Evolutionary conservation across 2,329 filamentous ascomycete genomes (phyloP).

Genomic region (Trichophyton benhamiae): DNA sequence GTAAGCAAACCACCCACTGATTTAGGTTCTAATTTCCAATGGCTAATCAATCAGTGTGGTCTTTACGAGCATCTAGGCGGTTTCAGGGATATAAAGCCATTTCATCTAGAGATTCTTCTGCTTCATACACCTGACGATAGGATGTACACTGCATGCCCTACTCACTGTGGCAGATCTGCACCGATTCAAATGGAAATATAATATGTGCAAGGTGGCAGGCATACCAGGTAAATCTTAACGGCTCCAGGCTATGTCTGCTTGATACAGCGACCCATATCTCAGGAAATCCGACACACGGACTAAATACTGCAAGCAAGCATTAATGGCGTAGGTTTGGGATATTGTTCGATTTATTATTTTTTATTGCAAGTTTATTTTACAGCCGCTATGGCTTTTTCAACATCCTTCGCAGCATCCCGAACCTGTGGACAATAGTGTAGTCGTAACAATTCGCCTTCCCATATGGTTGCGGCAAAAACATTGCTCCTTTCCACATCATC

Average conservation of each 20-base stretch:
- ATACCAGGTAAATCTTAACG: no score
- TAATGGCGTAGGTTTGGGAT: background rate
- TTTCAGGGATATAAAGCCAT: background rate
- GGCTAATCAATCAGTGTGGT: background rate
- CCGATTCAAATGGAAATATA: background rate
- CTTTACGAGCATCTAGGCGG: background rate
- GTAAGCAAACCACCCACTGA: no score
- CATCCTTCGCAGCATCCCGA: constrained; percentile 55
- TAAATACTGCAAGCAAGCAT: background rate
- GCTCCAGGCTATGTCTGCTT: no score
- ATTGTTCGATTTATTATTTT: background rate
- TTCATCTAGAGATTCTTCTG: background rate
- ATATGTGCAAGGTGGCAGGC: background rate
- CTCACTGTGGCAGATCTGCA: background rate
- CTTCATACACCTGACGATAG: background rate
- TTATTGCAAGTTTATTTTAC: constrained; percentile 14
- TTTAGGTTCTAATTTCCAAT: background rate
- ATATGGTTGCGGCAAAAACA: constrained; percentile 77
- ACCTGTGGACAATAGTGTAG: constrained; percentile 81
- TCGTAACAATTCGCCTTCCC: constrained; percentile 82
- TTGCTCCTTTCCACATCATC: constrained; percentile 73
- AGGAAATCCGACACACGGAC: background rate
- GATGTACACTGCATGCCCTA: background rate
- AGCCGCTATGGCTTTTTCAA: constrained; percentile 52
- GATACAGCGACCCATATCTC: no score